A percentile compares a stretch with the other conserved stretches of the same genome.
Evolutionary conservation across 2,329 filamentous ascomycete species (phyloP).

Genomic region (Sporothrix curviconia): DNA sequence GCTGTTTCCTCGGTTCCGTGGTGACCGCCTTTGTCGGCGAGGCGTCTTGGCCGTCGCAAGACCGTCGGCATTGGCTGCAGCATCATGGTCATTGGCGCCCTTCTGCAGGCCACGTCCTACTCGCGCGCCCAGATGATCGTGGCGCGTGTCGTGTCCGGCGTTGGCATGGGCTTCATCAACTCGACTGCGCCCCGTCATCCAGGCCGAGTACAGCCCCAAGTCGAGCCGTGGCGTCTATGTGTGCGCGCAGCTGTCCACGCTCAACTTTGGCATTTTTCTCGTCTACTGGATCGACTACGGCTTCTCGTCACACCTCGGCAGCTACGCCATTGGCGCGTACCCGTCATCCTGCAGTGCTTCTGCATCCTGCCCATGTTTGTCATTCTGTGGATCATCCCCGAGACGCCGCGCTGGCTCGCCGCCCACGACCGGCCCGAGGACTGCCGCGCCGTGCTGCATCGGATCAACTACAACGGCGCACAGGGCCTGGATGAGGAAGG

Average conservation of each 20-base stretch:
- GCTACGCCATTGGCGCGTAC: conserved; percentile 36
- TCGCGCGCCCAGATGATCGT: conserved; percentile 35
- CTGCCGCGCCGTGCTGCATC: conserved; percentile 27
- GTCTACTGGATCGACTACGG: conserved; percentile 36
- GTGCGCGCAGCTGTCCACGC: conserved; percentile 24
- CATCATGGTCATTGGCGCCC: conserved; percentile 30
- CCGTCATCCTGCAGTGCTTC: conserved; percentile 38
- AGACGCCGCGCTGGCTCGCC: conserved; percentile 41
- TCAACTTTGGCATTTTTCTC: conserved; percentile 28
- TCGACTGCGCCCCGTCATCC: conserved; percentile 30
- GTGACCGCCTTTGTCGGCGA: conserved; percentile 30
- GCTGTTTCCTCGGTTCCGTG: conserved; percentile 49
- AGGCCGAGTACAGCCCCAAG: conserved; percentile 28
- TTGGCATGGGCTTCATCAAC: conserved; percentile 37
- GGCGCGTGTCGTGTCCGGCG: conserved; percentile 30
- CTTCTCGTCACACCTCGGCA: conserved; percentile 25
- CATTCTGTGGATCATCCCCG: conserved; percentile 33
- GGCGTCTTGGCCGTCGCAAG: conserved; percentile 28
- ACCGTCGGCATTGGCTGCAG: conserved; percentile 28
- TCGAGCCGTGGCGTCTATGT: conserved; percentile 13
- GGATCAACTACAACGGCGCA: conserved; percentile 18
- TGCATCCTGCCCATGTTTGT: conserved; percentile 32
- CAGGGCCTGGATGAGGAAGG: conserved; percentile 24
- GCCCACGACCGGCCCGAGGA: conserved; percentile 30
- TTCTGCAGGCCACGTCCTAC: conserved; percentile 31